phyloP scores from a whole-genome alignment of 495 filamentous ascomycete genomes.

The Penicillium salamii region DNA sequence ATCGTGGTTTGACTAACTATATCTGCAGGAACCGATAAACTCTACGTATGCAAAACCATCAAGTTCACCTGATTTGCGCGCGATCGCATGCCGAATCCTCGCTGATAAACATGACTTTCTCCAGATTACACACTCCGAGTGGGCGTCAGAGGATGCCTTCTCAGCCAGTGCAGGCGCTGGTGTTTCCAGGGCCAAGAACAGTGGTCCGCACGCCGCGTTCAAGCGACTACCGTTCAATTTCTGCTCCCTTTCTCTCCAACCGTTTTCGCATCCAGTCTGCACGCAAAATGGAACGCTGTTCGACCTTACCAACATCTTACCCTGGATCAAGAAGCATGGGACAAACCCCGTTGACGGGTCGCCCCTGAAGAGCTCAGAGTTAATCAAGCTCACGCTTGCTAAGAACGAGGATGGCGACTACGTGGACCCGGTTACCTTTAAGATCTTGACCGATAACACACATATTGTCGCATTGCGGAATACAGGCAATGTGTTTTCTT shows the following conservation, averaged over 20 bases:
- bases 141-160: slow-evolving; percentile 86
- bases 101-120: slow-evolving; percentile 15
- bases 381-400: slow-evolving; percentile 87
- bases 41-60: slow-evolving; percentile 56
- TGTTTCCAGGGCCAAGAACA: slow-evolving; percentile 46
- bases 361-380: slow-evolving; percentile 72
- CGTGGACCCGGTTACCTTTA: slow-evolving; percentile 95
- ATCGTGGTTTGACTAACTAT: slow-evolving; percentile 8
- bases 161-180: slow-evolving; percentile 72
- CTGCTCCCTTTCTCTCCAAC: slow-evolving; percentile 92
- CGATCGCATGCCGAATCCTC: slow-evolving; percentile 12
- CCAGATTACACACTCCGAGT: slow-evolving; percentile 91
- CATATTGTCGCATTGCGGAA: slow-evolving; percentile 88
- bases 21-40: slow-evolving; percentile 61
- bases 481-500: slow-evolving; percentile 92
- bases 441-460: slow-evolving; percentile 96
- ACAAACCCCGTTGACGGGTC: slow-evolving; percentile 87
- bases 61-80: neutral
- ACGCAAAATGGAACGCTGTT: slow-evolving; percentile 76
- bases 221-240: slow-evolving; percentile 95
- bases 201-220: slow-evolving; percentile 63
- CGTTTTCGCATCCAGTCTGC: slow-evolving; percentile 83
- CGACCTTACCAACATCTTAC: slow-evolving; percentile 79
- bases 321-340: slow-evolving; percentile 90
- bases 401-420: slow-evolving; percentile 93